Base-by-base conservation (phyloP, 179 eudicot genomes). In the Camellia oleifera region DNA sequence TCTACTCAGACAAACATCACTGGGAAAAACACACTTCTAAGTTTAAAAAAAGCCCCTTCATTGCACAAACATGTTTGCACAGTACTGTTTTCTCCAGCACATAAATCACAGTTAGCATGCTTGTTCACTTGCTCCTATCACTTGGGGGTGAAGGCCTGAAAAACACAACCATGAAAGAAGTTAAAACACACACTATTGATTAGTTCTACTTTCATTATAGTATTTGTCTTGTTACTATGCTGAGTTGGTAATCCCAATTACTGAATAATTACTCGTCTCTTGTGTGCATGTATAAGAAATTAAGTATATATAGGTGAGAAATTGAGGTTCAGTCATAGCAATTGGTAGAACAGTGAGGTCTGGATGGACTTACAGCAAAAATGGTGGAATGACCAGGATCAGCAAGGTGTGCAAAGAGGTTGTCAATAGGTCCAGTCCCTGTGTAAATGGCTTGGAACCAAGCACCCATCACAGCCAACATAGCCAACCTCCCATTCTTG, bases 401-500 rank as follows among this genome's bases (percentile, higher is more conserved):
- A 74, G 98, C 94, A 85, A 94, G 97, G 82, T 95, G 99, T 52
- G 97, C 98, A 81, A 92, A 94, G 83, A 96, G 93, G 87, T 96
- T 96, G 68, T 96, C 99, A 78, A 96, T 94, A 0, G 99, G 98
- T 26, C 98, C 98, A 60, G 92, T 89, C 6, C 94, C 99, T 26
- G 99, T 96, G 81, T 96, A 96, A 72, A 91, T 88, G 81, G 92
- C 96, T 84, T 96, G 99, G 81, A 96, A 96, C 98, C 99, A 96
- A n/a, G 98, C 98, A 9, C 99, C 99, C 87, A 94, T 86, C 20
- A 96, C 98, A 60, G 99, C 99, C 88, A 94, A 89, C 99, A 92
- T 96, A 15, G 99, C 99, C 84, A 96, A 77, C 79, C 98, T 84
- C 3, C 99, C 99, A 71, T 96, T 96, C 92, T 96, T 96, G 77